Percentiles rank a stretch among this genome's conserved stretches.
These are phyloP conservation scores for Phytophthora citrophthora DNA, from an alignment of 352 stramenopile genomes.

Conservation along the genomic window DNA sequence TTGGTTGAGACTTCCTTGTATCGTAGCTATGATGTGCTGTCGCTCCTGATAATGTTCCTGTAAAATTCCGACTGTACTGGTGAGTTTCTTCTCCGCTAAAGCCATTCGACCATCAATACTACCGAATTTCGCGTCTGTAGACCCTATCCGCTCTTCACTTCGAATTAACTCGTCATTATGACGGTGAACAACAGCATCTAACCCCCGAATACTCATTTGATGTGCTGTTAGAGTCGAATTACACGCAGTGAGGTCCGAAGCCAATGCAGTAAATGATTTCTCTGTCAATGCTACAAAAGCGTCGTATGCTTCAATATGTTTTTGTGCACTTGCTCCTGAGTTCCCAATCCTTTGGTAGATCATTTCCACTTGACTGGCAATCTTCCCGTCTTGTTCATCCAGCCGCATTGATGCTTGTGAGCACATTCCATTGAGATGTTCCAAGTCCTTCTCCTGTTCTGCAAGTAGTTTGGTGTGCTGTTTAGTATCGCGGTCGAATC, in stretches of 20 bases:
- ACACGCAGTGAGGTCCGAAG: slow-evolving; percentile 34
- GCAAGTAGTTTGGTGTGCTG: slow-evolving; percentile 21
- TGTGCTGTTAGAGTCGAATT: slow-evolving; percentile 40
- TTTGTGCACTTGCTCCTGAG: slow-evolving; percentile 9
- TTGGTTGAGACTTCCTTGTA: slow-evolving; percentile 37
- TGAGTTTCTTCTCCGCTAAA: slow-evolving; percentile 53
- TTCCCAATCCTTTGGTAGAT: slow-evolving; percentile 27
- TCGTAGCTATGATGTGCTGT: slow-evolving; percentile 32
- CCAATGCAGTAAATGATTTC: slow-evolving; percentile 38
- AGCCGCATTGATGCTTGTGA: slow-evolving; percentile 31
- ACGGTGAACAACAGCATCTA: slow-evolving; percentile 32
- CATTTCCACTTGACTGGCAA: slow-evolving; percentile 32
- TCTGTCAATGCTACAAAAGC: slow-evolving; percentile 37
- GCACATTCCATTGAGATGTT: slow-evolving; percentile 38
- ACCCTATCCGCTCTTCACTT: slow-evolving; percentile 34
- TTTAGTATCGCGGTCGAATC: slow-evolving; percentile 26
- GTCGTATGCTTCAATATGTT: slow-evolving; percentile 29
- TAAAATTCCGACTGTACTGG: slow-evolving; percentile 33
- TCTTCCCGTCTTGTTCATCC: slow-evolving; percentile 31
- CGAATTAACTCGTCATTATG: slow-evolving; percentile 47
- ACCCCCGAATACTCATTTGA: slow-evolving; percentile 32
- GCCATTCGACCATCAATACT: slow-evolving; percentile 49
- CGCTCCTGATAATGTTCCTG: slow-evolving; percentile 58
- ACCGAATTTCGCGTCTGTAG: slow-evolving; percentile 40
- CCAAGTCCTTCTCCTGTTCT: slow-evolving; percentile 40